phyloP scores from a whole-genome alignment of 2,329 filamentous ascomycete genomes.

The Ascomycota sp. region DNA sequence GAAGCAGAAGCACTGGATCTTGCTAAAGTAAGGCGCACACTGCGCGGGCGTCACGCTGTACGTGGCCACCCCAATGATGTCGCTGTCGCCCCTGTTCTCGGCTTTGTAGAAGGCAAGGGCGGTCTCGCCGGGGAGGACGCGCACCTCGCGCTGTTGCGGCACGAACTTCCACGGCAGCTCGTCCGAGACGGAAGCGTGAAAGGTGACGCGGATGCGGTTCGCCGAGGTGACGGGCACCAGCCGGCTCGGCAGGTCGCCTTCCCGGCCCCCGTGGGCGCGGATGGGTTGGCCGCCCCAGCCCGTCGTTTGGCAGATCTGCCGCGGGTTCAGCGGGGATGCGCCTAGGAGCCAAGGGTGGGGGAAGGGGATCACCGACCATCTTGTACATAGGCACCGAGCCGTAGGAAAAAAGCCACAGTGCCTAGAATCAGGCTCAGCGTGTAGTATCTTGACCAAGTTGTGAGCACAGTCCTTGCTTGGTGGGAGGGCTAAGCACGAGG shows the following conservation, averaged over 20 bases:
- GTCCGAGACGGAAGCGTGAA: conserved; percentile 88
- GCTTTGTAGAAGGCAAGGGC: conserved; percentile 95
- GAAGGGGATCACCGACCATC: conserved; percentile 34
- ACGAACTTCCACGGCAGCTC: conserved; percentile 93
- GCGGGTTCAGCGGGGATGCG: background rate
- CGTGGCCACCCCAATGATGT: conserved; percentile 95
- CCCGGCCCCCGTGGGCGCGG: conserved; percentile 45
- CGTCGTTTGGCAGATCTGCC: conserved; percentile 56
- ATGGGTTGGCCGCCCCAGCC: conserved; percentile 89
- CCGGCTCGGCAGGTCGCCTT: conserved; percentile 49
- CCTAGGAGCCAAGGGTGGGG: background rate
- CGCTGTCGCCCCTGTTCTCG: conserved; percentile 71
- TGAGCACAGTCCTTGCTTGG: conserved; percentile 4
- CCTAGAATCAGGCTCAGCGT: conserved; percentile 58
- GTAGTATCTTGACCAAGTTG: conserved; percentile 36
- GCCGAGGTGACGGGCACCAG: conserved; percentile 63
- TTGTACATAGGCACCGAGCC: conserved; percentile 76
- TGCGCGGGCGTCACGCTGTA: conserved; percentile 94
- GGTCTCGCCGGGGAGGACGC: conserved; percentile 87
- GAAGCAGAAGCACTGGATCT: conserved; percentile 99
- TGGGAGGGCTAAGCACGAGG: conserved; percentile 3
- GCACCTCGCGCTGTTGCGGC: conserved; percentile 90
- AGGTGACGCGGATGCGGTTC: conserved; percentile 81
- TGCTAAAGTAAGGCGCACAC: conserved; percentile 94
- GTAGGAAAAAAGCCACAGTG: conserved; percentile 61